Evolutionary conservation across 768 basidiomycete species (phyloP).

Genomic region (Boletellus ananiceps): DNA sequence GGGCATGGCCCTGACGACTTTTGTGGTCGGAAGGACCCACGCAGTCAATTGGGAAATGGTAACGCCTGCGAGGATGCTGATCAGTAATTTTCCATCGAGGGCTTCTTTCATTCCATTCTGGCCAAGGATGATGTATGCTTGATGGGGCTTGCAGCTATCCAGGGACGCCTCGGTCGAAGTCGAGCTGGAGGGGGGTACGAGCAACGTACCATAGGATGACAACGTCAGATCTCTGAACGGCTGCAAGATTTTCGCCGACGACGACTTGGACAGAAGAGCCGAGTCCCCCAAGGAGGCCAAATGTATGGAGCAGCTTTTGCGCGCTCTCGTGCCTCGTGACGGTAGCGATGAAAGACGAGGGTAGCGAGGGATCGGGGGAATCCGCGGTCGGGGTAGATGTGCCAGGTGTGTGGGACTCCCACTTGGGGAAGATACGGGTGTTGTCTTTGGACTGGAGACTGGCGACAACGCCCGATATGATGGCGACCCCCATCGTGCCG

Average conservation of each 20-base stretch:
- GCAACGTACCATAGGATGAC: constrained; percentile 76
- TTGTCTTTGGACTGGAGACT: constrained; percentile 59
- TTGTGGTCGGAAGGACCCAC: constrained; percentile 74
- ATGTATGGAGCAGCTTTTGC: constrained; percentile 56
- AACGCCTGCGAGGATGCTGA: constrained; percentile 97
- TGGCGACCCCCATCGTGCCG: constrained; percentile 96
- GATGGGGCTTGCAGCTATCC: constrained; percentile 87
- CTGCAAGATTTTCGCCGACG: constrained; percentile 63
- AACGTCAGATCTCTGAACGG: constrained; percentile 75
- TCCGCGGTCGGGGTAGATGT: constrained; percentile 61
- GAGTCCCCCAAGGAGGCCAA: constrained; percentile 52
- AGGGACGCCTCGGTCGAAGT: constrained; percentile 1
- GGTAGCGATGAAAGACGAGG: constrained; percentile 79
- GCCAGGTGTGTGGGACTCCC: constrained; percentile 69
- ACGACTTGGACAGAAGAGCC: constrained; percentile 69
- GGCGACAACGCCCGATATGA: constrained; percentile 87
- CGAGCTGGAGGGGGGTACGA: not conserved
- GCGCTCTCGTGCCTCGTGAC: constrained; percentile 78
- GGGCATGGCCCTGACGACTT: constrained; percentile 94
- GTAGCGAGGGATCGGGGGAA: constrained; percentile 63
- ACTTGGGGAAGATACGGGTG: constrained; percentile 39
- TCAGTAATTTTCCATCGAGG: constrained; percentile 83
- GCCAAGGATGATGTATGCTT: constrained; percentile 68
- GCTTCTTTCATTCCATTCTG: constrained; percentile 79
- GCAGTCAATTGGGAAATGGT: constrained; percentile 75